Base-by-base conservation (phyloP, 352 stramenopile genomes). In the Globisporangium mamillatum region DNA sequence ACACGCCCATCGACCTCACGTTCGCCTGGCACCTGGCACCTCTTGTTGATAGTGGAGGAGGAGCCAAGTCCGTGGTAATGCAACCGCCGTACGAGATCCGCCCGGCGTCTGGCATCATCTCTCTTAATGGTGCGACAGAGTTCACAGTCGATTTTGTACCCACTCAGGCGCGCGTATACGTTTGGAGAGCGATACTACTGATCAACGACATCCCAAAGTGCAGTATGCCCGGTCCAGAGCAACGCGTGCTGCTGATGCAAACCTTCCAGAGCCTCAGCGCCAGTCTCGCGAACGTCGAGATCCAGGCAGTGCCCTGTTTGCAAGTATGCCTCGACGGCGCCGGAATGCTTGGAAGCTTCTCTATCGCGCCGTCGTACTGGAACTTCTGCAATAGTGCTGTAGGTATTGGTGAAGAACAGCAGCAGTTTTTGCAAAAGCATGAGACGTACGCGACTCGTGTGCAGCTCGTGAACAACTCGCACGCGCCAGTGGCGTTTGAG, bases 1-100 rank as follows among this genome's bases (percentile, higher is more conserved):
- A 89, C 4, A 93, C 87, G 41, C 87, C 82, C 12, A 71, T 95
- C 27, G 78, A 82, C 9, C 64, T 95, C 2, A 63, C 70, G 12
- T 95, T 82, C 60, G 68, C 70, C 18, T 95, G 87, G 87, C 68
- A 67, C 34, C 69, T 93, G 1, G 65, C 72, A 14, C 59, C 69
- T 61, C 14, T 48, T 36, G 18, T 18, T 44, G 18, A 16, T 20
- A 48, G 2, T 41, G 34, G 34, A 41, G 10, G 6, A 7, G 8
- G 34, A 18, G 14, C 38, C 54, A 24, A 22, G 6, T 24, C 16
- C 7, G 7, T n/a, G 7, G 24, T n/a, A 41, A 4, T 24, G 27
- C 48, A 44, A 44, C 73, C 72, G 36, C 75, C 81, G 5, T 93
- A 81, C 53, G 27, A 52, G 3, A 77, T 93, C 22, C 34, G 57